A percentile compares a stretch with the other conserved stretches of the same genome.
Conservation (phyloP, 1,284 basidiomycete genomes). For the Chondrostereum purpureum region DNA sequence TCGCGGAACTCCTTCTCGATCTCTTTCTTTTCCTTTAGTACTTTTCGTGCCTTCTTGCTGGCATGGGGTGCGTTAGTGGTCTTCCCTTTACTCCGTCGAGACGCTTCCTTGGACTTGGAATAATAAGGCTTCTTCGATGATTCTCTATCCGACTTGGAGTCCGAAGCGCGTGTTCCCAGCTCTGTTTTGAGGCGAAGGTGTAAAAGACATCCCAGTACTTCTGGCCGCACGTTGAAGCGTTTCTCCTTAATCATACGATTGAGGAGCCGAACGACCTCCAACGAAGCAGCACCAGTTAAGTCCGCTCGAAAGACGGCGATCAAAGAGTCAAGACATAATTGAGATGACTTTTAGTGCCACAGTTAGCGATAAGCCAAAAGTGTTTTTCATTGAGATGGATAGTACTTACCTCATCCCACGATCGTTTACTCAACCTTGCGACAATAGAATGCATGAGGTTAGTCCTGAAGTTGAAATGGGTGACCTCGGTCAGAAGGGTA, state of each 20-base stretch:
- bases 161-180: constrained; percentile 75
- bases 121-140: constrained; percentile 28
- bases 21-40: constrained; percentile 75
- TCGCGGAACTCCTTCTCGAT: constrained; percentile 88
- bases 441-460: constrained; percentile 91
- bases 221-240: constrained; percentile 84
- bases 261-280: constrained; percentile 86
- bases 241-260: constrained; percentile 97
- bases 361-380: background rate
- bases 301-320: constrained; percentile 80
- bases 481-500: constrained; percentile 73
- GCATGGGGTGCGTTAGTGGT: constrained; percentile 61
- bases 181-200: constrained; percentile 87
- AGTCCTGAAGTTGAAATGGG: constrained; percentile 96
- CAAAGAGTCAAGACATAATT: constrained; percentile 77
- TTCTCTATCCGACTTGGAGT: constrained; percentile 56
- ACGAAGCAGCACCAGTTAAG: constrained; percentile 70
- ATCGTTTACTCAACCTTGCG: constrained; percentile 75
- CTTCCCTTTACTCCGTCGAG: constrained; percentile 50
- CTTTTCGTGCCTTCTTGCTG: constrained; percentile 84
- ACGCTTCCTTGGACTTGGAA: constrained; percentile 46
- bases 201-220: constrained; percentile 81
- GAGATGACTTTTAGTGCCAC: constrained; percentile 49
- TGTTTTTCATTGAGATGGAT: constrained; percentile 5
- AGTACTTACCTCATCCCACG: constrained; percentile 76